Conservation (phyloP, 1,284 basidiomycete species). For the Microbotryum lychnidis-dioicae region DNA sequence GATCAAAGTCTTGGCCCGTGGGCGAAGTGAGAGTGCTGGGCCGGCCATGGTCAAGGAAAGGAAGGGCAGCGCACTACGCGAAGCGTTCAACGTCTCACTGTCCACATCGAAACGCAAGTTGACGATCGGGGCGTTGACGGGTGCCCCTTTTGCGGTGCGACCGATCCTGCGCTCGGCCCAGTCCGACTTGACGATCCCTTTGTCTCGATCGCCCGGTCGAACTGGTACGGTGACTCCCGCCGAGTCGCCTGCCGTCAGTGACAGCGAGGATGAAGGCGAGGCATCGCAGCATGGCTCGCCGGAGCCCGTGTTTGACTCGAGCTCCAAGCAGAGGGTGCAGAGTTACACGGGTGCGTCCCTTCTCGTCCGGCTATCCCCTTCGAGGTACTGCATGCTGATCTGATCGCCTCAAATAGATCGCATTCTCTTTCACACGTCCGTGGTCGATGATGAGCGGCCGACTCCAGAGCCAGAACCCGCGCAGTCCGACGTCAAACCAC, state of each 20-base stretch:
- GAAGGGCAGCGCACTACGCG: neutral
- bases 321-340: slow-evolving; percentile 35
- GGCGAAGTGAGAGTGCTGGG: neutral
- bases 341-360: slow-evolving; percentile 24
- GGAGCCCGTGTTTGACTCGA: slow-evolving; percentile 29
- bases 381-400: neutral
- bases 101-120: neutral
- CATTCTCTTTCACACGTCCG: slow-evolving; percentile 17
- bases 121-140: neutral
- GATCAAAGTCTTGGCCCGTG: slow-evolving; percentile 20
- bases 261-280: neutral
- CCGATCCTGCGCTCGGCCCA: slow-evolving; percentile 15
- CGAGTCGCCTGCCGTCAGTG: neutral
- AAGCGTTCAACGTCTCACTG: neutral
- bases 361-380: neutral
- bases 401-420: slow-evolving; percentile 5
- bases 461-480: neutral
- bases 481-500: neutral
- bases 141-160: slow-evolving; percentile 3
- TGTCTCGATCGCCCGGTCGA: neutral
- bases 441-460: neutral
- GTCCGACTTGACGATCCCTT: slow-evolving; percentile 12
- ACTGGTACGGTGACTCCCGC: too few relatives aligned
- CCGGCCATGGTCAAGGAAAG: slow-evolving; percentile 3
- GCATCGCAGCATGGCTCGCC: neutral